phyloP scores from a whole-genome alignment of 2,329 filamentous ascomycete genomes.

The Aureobasidium lini region DNA sequence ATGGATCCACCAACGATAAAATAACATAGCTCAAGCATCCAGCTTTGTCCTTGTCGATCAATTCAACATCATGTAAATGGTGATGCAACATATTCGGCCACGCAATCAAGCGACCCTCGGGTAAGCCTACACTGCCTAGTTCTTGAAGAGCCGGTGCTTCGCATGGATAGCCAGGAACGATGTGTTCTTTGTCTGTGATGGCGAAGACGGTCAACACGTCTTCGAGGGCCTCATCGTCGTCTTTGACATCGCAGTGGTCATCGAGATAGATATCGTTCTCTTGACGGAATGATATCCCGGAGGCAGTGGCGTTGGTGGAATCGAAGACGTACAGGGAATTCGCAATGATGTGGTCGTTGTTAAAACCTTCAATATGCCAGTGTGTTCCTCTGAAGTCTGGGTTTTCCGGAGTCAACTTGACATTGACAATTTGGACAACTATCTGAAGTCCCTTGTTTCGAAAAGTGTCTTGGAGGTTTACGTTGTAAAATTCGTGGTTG shows the following conservation, averaged over 20 bases:
- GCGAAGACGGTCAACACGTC: background rate
- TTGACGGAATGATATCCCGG: constrained; percentile 43
- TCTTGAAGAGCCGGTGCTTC: constrained; percentile 29
- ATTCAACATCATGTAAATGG: constrained; percentile 40
- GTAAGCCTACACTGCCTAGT: constrained; percentile 41
- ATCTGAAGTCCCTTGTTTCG: constrained; percentile 45
- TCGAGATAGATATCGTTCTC: background rate
- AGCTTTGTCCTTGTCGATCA: constrained; percentile 41
- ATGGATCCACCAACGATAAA: constrained; percentile 51
- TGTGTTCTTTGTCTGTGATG: background rate
- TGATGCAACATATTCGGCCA: constrained; percentile 48
- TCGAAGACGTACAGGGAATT: constrained; percentile 55
- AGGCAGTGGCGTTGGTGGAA: constrained; percentile 49
- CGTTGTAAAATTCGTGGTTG: background rate
- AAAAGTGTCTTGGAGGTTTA: constrained; percentile 23
- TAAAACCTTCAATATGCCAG: constrained; percentile 38
- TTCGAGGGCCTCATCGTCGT: background rate
- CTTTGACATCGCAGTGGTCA: constrained; percentile 23
- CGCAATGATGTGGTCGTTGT: constrained; percentile 55
- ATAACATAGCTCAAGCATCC: constrained; percentile 48
- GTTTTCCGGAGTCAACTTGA: constrained; percentile 49
- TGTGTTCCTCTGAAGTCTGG: constrained; percentile 43
- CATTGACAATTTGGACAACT: constrained; percentile 52
- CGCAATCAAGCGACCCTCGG: constrained; percentile 41
- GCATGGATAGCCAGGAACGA: background rate